Conservation (phyloP, 495 filamentous ascomycete genomes). For the Jackrogersella multiformis region DNA sequence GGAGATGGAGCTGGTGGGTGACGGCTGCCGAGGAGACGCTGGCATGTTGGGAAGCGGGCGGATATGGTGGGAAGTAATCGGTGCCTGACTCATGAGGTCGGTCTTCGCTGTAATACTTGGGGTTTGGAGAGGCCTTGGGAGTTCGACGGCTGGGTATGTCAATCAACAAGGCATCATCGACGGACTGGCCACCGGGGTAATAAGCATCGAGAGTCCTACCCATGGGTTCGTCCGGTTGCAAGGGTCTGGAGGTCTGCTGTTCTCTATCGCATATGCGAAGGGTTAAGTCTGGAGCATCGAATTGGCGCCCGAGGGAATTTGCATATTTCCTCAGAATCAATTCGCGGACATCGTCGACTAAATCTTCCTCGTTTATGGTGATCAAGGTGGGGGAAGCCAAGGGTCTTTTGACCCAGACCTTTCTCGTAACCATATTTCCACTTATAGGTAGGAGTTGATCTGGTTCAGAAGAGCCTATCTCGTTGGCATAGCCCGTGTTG, state of each 20-base stretch:
- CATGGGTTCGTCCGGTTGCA: constrained; percentile 91
- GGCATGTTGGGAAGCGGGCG: constrained; percentile 58
- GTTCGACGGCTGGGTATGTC: constrained; percentile 84
- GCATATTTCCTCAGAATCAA: constrained; percentile 91
- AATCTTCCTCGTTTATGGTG: constrained; percentile 82
- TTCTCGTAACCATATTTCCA: constrained; percentile 71
- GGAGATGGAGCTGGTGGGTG: constrained; percentile 52
- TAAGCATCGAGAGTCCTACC: constrained; percentile 79
- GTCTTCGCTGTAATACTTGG: constrained; percentile 68
- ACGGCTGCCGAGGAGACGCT: constrained; percentile 36
- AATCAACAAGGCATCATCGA: constrained; percentile 92
- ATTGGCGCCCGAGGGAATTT: constrained; percentile 87
- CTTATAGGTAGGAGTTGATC: constrained; percentile 53
- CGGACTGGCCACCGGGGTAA: constrained; percentile 86
- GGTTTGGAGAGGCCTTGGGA: constrained; percentile 76
- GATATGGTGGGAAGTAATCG: constrained; percentile 93
- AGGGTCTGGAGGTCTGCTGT: constrained; percentile 73
- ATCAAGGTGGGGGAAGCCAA: constrained; percentile 87
- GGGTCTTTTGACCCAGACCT: constrained; percentile 93
- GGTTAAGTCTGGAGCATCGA: constrained; percentile 88
- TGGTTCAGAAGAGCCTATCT: constrained; percentile 44
- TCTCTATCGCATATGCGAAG: constrained; percentile 91
- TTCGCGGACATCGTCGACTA: constrained; percentile 95
- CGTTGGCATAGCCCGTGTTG: constrained; percentile 45
- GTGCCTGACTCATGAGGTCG: constrained; percentile 75